Conservation (phyloP, 106 monocot genomes). For the Phalaenopsis equestris region DNA sequence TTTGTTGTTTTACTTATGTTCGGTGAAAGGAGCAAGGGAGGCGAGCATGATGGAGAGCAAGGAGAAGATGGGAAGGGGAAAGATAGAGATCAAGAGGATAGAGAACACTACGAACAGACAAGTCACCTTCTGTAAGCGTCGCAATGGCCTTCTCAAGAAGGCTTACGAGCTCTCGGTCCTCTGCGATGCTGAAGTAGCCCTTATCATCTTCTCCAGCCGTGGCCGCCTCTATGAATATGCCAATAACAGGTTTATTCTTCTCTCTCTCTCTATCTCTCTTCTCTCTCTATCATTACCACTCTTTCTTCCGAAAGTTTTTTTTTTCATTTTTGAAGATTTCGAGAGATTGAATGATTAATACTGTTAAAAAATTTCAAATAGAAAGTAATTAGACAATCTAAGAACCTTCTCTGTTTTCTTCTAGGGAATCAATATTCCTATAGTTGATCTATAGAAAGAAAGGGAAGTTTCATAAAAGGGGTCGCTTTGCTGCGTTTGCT, state of each 20-base stretch:
- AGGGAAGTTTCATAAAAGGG: slow-evolving; percentile 4
- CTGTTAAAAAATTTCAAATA: background rate
- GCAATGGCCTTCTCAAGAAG: slow-evolving; percentile 17
- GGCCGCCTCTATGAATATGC: slow-evolving; percentile 17
- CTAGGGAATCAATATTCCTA: background rate
- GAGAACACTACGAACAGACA: slow-evolving; percentile 16
- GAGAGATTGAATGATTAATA: background rate
- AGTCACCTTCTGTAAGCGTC: slow-evolving; percentile 18
- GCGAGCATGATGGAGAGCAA: background rate
- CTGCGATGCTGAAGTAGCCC: slow-evolving; percentile 17
- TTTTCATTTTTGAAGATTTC: background rate
- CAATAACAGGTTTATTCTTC: slow-evolving; percentile 8
- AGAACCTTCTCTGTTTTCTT: background rate
- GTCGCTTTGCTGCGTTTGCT: background rate
- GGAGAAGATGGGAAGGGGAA: slow-evolving; percentile 19
- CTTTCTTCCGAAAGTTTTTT: too few relatives aligned
- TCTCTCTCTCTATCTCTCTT: background rate
- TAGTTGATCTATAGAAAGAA: background rate
- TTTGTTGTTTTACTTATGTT: background rate
- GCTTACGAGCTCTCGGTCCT: slow-evolving; percentile 18
- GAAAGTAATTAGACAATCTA: background rate
- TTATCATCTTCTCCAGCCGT: slow-evolving; percentile 16
- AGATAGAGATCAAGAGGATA: slow-evolving; percentile 16
- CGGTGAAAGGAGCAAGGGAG: background rate
- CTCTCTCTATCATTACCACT: too few relatives aligned